phyloP scores from a whole-genome alignment of 1,284 basidiomycete genomes.

The Ustilago trichophora region DNA sequence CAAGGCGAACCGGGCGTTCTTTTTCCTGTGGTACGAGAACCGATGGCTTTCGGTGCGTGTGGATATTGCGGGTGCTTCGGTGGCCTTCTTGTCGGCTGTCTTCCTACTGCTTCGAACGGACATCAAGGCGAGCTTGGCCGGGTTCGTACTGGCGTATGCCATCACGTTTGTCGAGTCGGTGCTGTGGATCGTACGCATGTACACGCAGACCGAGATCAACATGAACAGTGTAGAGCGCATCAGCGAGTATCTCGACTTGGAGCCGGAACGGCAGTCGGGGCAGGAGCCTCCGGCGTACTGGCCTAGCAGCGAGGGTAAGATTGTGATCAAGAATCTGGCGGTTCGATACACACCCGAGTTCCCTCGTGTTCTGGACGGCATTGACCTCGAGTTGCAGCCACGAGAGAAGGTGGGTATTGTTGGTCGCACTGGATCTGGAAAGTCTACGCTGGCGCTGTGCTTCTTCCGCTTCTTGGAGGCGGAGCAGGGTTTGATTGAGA shows the following conservation, averaged over 20 bases:
- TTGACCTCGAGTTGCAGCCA: slow-evolving; percentile 60
- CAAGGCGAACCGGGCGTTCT: slow-evolving; percentile 69
- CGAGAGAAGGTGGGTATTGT: slow-evolving; percentile 66
- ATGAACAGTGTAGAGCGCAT: slow-evolving; percentile 66
- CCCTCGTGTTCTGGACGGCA: slow-evolving; percentile 58
- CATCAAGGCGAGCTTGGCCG: slow-evolving; percentile 62
- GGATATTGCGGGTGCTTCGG: slow-evolving; percentile 60
- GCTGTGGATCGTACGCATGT: slow-evolving; percentile 66
- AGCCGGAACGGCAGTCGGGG: slow-evolving; percentile 55
- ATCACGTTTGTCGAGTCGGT: slow-evolving; percentile 74
- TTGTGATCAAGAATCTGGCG: slow-evolving; percentile 61
- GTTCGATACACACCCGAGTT: slow-evolving; percentile 65
- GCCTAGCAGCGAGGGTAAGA: slow-evolving; percentile 61
- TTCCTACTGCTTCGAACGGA: slow-evolving; percentile 70
- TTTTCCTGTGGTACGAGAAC: slow-evolving; percentile 72
- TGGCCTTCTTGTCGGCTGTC: slow-evolving; percentile 64
- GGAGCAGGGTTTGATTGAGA: slow-evolving; percentile 77
- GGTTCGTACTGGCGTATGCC: slow-evolving; percentile 60
- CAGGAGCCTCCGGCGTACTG: slow-evolving; percentile 64
- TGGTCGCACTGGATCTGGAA: slow-evolving; percentile 80
- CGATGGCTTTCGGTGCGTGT: slow-evolving; percentile 66
- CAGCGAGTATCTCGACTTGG: slow-evolving; percentile 62
- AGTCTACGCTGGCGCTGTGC: slow-evolving; percentile 86
- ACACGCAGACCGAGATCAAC: slow-evolving; percentile 66
- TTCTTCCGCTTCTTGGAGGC: slow-evolving; percentile 97